Evolutionary conservation across 345 rosid species (phyloP).

Genomic region (Hirschfeldia incana): DNA sequence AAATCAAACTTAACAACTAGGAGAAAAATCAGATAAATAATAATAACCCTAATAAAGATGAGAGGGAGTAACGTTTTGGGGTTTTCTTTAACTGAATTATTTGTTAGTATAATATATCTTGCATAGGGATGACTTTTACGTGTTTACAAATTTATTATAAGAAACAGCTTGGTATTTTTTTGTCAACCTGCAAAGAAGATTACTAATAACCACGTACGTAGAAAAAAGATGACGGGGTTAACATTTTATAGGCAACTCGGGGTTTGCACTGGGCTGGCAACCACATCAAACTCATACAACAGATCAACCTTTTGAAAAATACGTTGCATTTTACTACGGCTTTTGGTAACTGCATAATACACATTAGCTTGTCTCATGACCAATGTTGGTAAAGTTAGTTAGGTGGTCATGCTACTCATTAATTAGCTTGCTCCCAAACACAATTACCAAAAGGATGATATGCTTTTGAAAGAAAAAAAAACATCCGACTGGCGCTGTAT

Average conservation of each 20-base stretch:
- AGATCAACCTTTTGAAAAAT: not conserved
- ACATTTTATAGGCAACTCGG: not conserved
- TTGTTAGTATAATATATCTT: not conserved
- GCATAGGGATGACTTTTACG: not conserved
- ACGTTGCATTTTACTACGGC: not conserved
- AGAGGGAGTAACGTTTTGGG: not conserved
- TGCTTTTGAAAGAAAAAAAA: too few relatives aligned
- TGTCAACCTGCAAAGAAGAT: not conserved
- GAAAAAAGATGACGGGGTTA: not conserved
- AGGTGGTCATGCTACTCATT: too few relatives aligned
- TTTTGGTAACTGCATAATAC: not conserved
- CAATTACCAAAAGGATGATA: too few relatives aligned
- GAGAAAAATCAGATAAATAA: not conserved
- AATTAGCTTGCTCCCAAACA: too few relatives aligned
- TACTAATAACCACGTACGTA: constrained; percentile 1
- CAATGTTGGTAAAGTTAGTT: too few relatives aligned
- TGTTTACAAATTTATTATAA: too few relatives aligned
- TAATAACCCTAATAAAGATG: too few relatives aligned
- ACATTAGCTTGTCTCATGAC: not conserved
- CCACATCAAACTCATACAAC: not conserved
- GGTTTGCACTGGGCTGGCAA: not conserved
- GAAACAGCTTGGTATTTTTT: not conserved
- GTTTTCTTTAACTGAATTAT: not conserved
- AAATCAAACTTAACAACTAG: not conserved
- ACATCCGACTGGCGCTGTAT: too few relatives aligned